These are phyloP conservation scores for Salvia hispanica DNA, from an alignment of 257 asterid species.

Conservation along the genomic window DNA sequence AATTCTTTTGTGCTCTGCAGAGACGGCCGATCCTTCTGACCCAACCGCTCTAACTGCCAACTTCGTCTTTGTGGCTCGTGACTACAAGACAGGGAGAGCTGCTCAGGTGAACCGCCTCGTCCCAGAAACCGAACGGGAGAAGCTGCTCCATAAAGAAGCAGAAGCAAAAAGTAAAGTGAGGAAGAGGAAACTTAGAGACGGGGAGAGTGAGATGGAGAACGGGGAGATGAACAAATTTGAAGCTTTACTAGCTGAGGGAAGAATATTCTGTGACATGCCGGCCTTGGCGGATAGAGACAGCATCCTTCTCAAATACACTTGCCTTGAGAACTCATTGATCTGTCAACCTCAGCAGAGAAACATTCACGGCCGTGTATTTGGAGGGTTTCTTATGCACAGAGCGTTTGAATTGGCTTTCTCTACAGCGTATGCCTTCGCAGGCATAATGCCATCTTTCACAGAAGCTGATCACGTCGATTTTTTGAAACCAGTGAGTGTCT, in stretches of 20 bases:
- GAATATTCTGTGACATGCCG: constrained; percentile 95
- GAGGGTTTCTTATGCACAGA: constrained; percentile 87
- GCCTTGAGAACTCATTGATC: constrained; percentile 83
- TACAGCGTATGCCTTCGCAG: constrained; percentile 89
- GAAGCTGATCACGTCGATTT: constrained; percentile 95
- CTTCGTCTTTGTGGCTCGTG: constrained; percentile 94
- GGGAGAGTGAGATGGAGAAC: constrained; percentile 50
- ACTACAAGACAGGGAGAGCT: constrained; percentile 84
- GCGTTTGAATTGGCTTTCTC: constrained; percentile 88
- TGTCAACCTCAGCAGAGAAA: constrained; percentile 99
- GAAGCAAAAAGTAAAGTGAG: constrained; percentile 61
- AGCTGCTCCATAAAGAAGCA: constrained; percentile 66
- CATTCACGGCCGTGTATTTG: constrained; percentile 92
- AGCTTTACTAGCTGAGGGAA: constrained; percentile 71
- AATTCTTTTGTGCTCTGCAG: constrained; percentile 26
- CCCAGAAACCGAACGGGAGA: constrained; percentile 72
- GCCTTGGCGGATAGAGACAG: constrained; percentile 87
- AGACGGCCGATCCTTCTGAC: constrained; percentile 47
- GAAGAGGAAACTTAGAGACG: constrained; percentile 56
- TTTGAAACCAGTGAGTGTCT: constrained; percentile 70
- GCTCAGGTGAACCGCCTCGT: constrained; percentile 68
- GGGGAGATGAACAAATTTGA: constrained; percentile 63
- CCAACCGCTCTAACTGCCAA: constrained; percentile 78
- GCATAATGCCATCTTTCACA: constrained; percentile 83
- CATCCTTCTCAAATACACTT: constrained; percentile 85